phyloP scores from a whole-genome alignment of 192 early-diverging fungal species.

The Geranomyces michiganensis region DNA sequence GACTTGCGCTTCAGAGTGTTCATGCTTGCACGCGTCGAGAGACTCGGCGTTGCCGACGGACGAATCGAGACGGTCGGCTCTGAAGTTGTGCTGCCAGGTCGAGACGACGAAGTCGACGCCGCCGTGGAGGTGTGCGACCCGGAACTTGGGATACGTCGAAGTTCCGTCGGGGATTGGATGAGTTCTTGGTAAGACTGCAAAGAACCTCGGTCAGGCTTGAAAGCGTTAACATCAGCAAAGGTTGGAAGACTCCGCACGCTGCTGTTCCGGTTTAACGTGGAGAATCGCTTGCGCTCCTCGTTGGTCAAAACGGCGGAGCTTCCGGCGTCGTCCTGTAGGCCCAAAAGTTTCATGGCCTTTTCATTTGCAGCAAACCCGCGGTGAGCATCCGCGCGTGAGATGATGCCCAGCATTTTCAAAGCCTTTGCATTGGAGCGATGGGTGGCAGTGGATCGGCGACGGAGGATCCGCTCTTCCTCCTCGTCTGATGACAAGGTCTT shows the following conservation, averaged over 20 bases:
- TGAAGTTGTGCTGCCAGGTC: not conserved
- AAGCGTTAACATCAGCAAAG: not conserved
- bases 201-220: not conserved
- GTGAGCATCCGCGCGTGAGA: not conserved
- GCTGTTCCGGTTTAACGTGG: not conserved
- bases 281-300: slow-evolving; percentile 1
- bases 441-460: not conserved
- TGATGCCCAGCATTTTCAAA: slow-evolving; percentile 11
- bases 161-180: not conserved
- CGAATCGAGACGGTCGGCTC: not conserved
- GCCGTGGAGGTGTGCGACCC: not conserved
- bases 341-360: slow-evolving; percentile 18
- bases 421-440: slow-evolving; percentile 18
- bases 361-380: not conserved
- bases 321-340: not conserved
- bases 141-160: not conserved
- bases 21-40: slow-evolving; percentile 3
- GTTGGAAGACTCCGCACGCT: not conserved
- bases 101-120: slow-evolving; percentile 2
- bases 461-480: too few relatives aligned
- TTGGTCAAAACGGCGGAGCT: not conserved
- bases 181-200: not conserved
- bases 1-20: not conserved
- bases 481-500: too few relatives aligned
- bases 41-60: not conserved